Base-by-base conservation (phyloP, 2,329 filamentous ascomycete species). In the Thyridium curvatum region DNA sequence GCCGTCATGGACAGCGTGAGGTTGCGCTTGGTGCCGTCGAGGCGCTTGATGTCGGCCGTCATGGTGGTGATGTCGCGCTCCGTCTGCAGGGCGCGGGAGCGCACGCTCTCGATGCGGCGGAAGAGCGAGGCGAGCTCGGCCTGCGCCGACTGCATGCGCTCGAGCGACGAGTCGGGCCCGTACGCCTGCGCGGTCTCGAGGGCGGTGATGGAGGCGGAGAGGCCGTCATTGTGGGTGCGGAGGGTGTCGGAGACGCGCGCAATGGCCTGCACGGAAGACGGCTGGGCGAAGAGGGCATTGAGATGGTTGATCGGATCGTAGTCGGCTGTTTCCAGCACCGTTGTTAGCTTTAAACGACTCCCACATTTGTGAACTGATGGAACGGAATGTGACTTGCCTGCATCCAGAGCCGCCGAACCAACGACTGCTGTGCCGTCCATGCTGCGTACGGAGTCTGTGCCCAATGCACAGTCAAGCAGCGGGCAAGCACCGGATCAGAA, bases 1-100 rank as follows among this genome's bases (percentile, higher is more conserved):
- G 91, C 91, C 32, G 93, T 98, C 93, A 98, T 98, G 48, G 89
- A 96, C 39, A 94, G 74, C 9, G 93, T 96, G 45, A 98, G 73
- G 63, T 98, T 98, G 61, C 84, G 84, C 71, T 98, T 98, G 30
- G 93, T 96, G 61, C 86, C 86, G 64, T 98, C 93, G 47, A 98
- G 74, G 49, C 91, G 82, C 69, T 98, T 98, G 61, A 98, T 98
- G 56, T 98, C 93, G 42, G 93, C 89, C 44, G 93, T 98, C 93
- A 98, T 98, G 50, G 89, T 89, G 34, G 91, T 96, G 57, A 98
- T 98, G 49, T 90, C 85, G 59, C 89, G 84, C 64, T 98, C 93
- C 15, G 93, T 97, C 69, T 90, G 82, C 52, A 94, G 78, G 30
- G 93, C 93, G 38, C 91, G 81, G 52, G 84, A 83, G 40, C 90